phyloP scores from a whole-genome alignment of 768 basidiomycete species.

The Mycena kentingensis region DNA sequence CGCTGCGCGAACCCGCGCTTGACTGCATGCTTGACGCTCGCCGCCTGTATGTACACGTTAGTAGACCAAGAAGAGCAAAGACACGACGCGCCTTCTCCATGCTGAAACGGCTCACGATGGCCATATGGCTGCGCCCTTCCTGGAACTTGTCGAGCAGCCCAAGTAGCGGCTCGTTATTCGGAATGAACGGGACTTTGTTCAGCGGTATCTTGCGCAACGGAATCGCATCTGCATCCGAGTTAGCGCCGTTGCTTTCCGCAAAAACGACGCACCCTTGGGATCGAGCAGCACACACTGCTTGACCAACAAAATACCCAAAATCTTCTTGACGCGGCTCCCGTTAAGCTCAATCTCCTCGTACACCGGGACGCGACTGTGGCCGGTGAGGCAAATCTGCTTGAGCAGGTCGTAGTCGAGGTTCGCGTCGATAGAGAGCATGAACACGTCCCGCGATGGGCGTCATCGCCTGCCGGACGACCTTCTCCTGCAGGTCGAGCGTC shows the following conservation, averaged over 20 bases:
- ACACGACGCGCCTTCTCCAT: conserved; percentile 50
- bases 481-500: conserved; percentile 86
- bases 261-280: conserved; percentile 59
- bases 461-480: conserved; percentile 82
- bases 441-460: conserved; percentile 76
- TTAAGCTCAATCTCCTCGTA: conserved; percentile 72
- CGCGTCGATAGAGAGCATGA: conserved; percentile 87
- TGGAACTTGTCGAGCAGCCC: conserved; percentile 88
- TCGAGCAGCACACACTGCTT: conserved; percentile 90
- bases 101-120: conserved; percentile 80
- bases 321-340: conserved; percentile 69
- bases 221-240: conserved; percentile 58
- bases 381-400: conserved; percentile 72
- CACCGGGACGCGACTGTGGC: conserved; percentile 83
- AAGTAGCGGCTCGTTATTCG: conserved; percentile 82
- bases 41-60: conserved; percentile 43
- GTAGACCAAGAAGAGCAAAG: background rate
- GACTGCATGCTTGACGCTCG: conserved; percentile 82
- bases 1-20: conserved; percentile 81
- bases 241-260: background rate
- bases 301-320: conserved; percentile 83
- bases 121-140: conserved; percentile 90
- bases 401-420: conserved; percentile 80
- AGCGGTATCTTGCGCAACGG: conserved; percentile 83
- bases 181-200: conserved; percentile 85